Evolutionary conservation across 805 yeast genomes (phyloP), one percentile per base, ranked within the genome.

Genomic region (Candida adriatica): DNA sequence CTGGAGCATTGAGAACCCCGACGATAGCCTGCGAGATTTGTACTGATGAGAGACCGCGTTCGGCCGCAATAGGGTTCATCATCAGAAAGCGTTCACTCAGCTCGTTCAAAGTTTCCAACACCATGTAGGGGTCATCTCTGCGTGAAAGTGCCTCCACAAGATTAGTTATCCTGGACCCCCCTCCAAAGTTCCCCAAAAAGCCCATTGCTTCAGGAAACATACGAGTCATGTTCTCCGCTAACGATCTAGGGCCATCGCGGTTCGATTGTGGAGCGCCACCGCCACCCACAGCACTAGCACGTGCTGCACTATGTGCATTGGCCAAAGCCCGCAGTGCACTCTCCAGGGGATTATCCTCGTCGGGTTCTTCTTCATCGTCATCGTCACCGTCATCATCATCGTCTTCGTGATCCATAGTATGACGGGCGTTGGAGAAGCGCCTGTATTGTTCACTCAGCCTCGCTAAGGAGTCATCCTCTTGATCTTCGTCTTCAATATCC

Each of bases 31-130:
- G 62, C 0, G 82, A 61, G 16, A 86, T 51, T 31, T 61, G 65
- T 29, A 64, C 68, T 0, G 79, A 63, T 0, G 95, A 86, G 7
- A 88, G 59, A 3, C 64, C 53, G 18, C 86, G 57, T 35, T 79
- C 88, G 1, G 80, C 76, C 4, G 73, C 55, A 13, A 75, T 47
- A 5, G 69, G 73, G 36, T 77, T 76, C 73, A 77, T 73, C 87
- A 82, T 77, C 31, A 83, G 58, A 8, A 83, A 48, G 29, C 72
- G 57, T 40, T 75, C 83, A 16, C 80, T 70, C 14, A 83, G 53
- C 47, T 80, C 84, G 41, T 70, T 76, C 31, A 82, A 55, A 3
- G 78, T 70, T 46, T 80, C 88, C 46, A 78, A 51, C 2, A 81
- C 65, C 13, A 77, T 40, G 45, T 64, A 80, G 1, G 85, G 67